Base-by-base conservation (phyloP, 2,329 filamentous ascomycete species). In the Trichophyton benhamiae region DNA sequence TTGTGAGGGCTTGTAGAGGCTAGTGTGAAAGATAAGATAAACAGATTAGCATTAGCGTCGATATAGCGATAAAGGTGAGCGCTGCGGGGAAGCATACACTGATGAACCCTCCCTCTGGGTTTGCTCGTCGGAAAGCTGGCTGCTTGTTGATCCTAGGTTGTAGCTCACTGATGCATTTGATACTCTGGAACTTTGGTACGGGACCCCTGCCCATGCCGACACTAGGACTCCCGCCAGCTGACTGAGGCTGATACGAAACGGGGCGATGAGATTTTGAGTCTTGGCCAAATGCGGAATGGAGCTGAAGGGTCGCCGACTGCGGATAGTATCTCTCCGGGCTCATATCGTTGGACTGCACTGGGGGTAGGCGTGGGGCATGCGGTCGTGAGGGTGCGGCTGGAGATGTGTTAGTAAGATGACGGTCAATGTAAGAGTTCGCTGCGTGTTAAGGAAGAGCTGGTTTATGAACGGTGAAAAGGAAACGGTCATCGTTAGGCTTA, bases 51-150 rank as follows among this genome's bases (percentile, higher is more conserved):
- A 36, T 60, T 44, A 58, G 8, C n/a, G 58, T 71, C 66, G 71
- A 11, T 38, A 38, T 38, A 65, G 2, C 44, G 20, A 60, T 30
- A 25, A 53, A 64, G 15, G 61, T 3, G 48, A 62, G 41, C 41
- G 15, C 58, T 59, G 38, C 22, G 53, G 55, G 48, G 48, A 61
- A 53, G 75, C 88, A 77, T 81, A 95, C 90, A 74, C 94, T 97
- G 73, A 99, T 96, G 72, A 99, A 99, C 57, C 94, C 94, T 60
- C 94, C 94, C 72, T 99, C 94, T 1, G 94, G 94, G 68, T 96
- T 95, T 61, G 94, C 94, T 75, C 94, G 85, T 68, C 94, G 84
- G 72, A 95, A 97, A 1, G 90, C 83, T 60, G 94, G 94, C 72
- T 99, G 94, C 20, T 83, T 71, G 74, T 92, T 96, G 72, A 94